Percentiles rank a stretch among this genome's conserved stretches.
Conservation (phyloP, 345 rosid species). For the Erodium maritimum region DNA sequence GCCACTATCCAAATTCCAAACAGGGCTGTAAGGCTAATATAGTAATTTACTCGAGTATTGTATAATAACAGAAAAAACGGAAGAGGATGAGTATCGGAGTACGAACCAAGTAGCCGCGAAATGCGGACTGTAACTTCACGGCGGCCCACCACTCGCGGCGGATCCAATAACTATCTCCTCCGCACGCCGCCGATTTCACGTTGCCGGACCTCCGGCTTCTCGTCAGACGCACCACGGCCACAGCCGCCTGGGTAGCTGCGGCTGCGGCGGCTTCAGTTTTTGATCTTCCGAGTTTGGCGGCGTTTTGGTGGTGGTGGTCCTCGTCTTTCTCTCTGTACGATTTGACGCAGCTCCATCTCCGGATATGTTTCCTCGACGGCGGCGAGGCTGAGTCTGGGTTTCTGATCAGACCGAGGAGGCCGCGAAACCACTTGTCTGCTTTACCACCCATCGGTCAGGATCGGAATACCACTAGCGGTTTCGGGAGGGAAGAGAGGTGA, state of each 20-base stretch:
- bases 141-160: too few species aligned
- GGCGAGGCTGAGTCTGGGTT: constrained; percentile 29
- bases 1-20: too few species aligned
- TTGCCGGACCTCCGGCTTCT: constrained; percentile 53
- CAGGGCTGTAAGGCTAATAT: too few species aligned
- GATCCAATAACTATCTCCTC: too few species aligned
- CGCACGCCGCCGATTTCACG: constrained; percentile 16
- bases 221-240: constrained; percentile 57
- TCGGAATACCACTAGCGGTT: too few species aligned
- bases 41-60: too few species aligned
- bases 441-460: too few species aligned
- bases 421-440: constrained; percentile 69
- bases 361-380: constrained; percentile 29
- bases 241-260: constrained; percentile 72
- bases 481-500: not conserved
- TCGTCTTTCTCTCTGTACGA: constrained; percentile 42
- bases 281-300: too few species aligned
- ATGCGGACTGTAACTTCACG: constrained; percentile 66
- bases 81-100: not conserved
- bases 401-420: constrained; percentile 57
- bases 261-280: too few species aligned
- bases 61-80: not conserved
- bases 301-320: too few species aligned
- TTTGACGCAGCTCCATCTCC: constrained; percentile 83
- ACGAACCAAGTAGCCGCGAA: constrained; percentile 85